Evolutionary conservation across 495 filamentous ascomycete genomes (phyloP).

Genomic region (Rhypophila decipiens): DNA sequence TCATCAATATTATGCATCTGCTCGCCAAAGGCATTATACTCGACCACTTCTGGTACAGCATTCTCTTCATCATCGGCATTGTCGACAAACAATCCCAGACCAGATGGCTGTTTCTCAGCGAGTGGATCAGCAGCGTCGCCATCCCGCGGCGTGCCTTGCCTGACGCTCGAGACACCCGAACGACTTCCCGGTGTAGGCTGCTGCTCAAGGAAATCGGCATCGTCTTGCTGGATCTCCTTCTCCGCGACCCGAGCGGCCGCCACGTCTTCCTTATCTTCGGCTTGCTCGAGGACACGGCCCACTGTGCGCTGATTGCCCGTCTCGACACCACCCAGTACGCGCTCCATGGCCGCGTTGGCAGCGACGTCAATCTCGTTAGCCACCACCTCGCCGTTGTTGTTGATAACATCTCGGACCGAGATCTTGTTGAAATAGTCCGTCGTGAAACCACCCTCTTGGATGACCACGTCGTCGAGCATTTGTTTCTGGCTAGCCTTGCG

Average conservation of each 20-base stretch:
- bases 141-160: slow-evolving; percentile 42
- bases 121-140: slow-evolving; percentile 14
- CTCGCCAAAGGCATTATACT: slow-evolving; percentile 50
- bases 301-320: slow-evolving; percentile 38
- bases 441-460: slow-evolving; percentile 97
- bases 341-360: slow-evolving; percentile 77
- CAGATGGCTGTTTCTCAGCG: slow-evolving; percentile 16
- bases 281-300: slow-evolving; percentile 68
- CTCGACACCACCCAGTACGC: slow-evolving; percentile 62
- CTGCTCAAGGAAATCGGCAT: slow-evolving; percentile 85
- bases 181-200: slow-evolving; percentile 43
- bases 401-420: slow-evolving; percentile 62
- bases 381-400: slow-evolving; percentile 48
- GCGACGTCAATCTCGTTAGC: slow-evolving; percentile 56
- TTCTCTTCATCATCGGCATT: slow-evolving; percentile 18
- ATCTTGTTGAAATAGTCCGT: slow-evolving; percentile 94
- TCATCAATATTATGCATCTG: slow-evolving; percentile 65
- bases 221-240: slow-evolving; percentile 83
- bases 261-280: slow-evolving; percentile 89
- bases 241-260: slow-evolving; percentile 80
- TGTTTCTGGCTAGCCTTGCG: slow-evolving; percentile 95
- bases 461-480: slow-evolving; percentile 95
- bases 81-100: slow-evolving; percentile 35
- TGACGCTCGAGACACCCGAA: slow-evolving; percentile 36
- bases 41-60: slow-evolving; percentile 19